A percentile compares a stretch with the other conserved stretches of the same genome.
Conservation (phyloP, 495 filamentous ascomycete species). For the Lentithecium fluviatile region DNA sequence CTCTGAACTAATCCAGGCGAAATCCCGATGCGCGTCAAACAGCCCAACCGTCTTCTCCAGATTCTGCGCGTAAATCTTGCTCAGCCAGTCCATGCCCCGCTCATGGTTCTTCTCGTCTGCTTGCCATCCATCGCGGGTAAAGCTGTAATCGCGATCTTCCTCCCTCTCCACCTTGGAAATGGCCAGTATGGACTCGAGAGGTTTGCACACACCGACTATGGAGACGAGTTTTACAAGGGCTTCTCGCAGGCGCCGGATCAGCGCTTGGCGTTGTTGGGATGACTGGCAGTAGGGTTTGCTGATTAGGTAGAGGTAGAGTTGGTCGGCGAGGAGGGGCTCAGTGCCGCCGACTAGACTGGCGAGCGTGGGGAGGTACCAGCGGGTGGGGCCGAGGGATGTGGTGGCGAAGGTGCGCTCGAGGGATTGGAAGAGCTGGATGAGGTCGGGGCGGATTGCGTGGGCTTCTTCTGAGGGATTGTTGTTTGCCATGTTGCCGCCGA, state of each 20-base stretch:
- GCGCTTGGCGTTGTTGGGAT: conserved; percentile 45
- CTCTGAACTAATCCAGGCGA: conserved; percentile 42
- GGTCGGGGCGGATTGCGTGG: background rate
- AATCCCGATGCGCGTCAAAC: conserved; percentile 54
- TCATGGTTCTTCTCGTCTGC: conserved; percentile 50
- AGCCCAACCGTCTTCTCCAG: conserved; percentile 44
- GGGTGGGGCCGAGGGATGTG: conserved; percentile 1
- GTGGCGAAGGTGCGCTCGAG: conserved; percentile 6
- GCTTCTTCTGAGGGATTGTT: too few relatives aligned
- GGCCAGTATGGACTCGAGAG: conserved; percentile 51
- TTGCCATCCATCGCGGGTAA: conserved; percentile 43
- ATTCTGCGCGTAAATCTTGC: conserved; percentile 47
- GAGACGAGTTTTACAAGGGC: conserved; percentile 52
- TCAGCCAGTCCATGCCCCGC: conserved; percentile 50
- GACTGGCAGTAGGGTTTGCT: conserved; percentile 44
- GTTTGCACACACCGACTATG: conserved; percentile 56
- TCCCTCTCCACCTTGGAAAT: conserved; percentile 50
- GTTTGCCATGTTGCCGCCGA: too few relatives aligned
- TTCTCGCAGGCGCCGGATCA: conserved; percentile 54
- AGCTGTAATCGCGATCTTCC: conserved; percentile 55
- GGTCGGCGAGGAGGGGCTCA: conserved; percentile 50
- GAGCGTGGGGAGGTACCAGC: conserved; percentile 22
- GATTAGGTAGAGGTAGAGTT: conserved; percentile 54
- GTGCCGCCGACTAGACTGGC: conserved; percentile 49
- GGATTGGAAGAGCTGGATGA: conserved; percentile 9